A percentile compares a stretch with the other conserved stretches of the same genome.
Conservation (phyloP, 2,329 filamentous ascomycete genomes). For the Claviceps fusiformis region DNA sequence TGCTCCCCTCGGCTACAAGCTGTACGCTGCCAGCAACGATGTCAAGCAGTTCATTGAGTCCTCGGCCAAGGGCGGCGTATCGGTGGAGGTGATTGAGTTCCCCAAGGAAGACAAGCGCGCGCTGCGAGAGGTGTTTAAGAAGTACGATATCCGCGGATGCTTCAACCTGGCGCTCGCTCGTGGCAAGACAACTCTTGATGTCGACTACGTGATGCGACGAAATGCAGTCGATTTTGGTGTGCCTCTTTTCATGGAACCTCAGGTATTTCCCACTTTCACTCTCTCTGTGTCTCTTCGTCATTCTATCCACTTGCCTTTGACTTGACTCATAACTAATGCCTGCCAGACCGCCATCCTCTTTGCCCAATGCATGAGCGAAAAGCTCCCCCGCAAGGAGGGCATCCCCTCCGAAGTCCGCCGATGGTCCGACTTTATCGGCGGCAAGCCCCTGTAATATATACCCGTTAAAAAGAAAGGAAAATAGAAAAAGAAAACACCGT, state of each 20-base stretch:
- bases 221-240: constrained; percentile 98
- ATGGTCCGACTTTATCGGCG: constrained; percentile 92
- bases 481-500: too few relatives aligned
- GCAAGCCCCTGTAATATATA: constrained; percentile 51
- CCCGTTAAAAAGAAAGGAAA: background rate
- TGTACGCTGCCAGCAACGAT: constrained; percentile 69
- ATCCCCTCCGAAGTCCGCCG: constrained; percentile 83
- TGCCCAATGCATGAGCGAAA: constrained; percentile 92
- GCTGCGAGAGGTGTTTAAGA: constrained; percentile 87
- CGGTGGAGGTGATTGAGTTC: constrained; percentile 88
- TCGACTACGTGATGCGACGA: constrained; percentile 96
- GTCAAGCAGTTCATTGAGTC: constrained; percentile 78
- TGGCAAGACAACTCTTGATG: constrained; percentile 73
- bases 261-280: constrained; percentile 45
- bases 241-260: constrained; percentile 95
- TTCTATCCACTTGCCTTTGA: background rate
- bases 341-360: constrained; percentile 83
- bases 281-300: background rate
- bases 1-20: constrained; percentile 81
- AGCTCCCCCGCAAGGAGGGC: constrained; percentile 76
- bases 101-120: constrained; percentile 92
- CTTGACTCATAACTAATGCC: background rate
- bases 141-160: constrained; percentile 88
- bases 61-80: constrained; percentile 49
- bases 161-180: constrained; percentile 85